Conservation (phyloP, 345 rosid genomes). For the Trapa bicornis region DNA sequence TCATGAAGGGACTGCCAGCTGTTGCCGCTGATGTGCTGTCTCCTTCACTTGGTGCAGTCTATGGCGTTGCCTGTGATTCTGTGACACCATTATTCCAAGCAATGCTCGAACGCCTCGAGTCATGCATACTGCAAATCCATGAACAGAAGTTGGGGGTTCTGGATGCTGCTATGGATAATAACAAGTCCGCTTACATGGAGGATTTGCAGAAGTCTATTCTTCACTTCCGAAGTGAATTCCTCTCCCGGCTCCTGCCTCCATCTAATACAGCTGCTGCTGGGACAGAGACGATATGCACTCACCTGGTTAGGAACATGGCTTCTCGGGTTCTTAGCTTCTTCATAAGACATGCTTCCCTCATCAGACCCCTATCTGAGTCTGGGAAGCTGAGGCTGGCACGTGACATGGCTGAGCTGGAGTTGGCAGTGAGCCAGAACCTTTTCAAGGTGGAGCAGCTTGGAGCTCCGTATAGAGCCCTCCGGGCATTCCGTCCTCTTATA, state of each 20-base stretch:
- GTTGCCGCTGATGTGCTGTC: constrained; percentile 78
- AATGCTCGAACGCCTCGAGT: constrained; percentile 79
- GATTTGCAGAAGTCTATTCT: constrained; percentile 80
- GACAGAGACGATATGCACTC: constrained; percentile 83
- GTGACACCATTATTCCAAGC: constrained; percentile 85
- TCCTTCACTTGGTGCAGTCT: constrained; percentile 56
- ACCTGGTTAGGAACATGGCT: constrained; percentile 77
- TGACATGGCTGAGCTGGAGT: constrained; percentile 99
- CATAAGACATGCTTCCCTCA: constrained; percentile 82
- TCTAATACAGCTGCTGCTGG: constrained; percentile 39
- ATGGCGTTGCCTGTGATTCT: constrained; percentile 81
- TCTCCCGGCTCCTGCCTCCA: constrained; percentile 71
- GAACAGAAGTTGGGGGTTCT: constrained; percentile 71
- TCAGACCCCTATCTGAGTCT: constrained; percentile 93
- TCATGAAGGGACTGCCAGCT: constrained; percentile 55
- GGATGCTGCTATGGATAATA: constrained; percentile 80
- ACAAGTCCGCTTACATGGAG: constrained; percentile 93
- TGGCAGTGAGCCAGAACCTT: constrained; percentile 84
- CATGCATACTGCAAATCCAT: constrained; percentile 87
- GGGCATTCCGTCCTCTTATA: constrained; percentile 85
- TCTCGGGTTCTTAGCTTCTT: constrained; percentile 79
- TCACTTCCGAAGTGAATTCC: constrained; percentile 81
- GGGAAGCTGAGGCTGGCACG: constrained; percentile 94
- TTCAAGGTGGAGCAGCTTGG: constrained; percentile 98
- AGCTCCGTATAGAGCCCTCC: constrained; percentile 83